Base-by-base conservation (phyloP, 164 flowering plant genomes). In the Liquidambar formosana region DNA sequence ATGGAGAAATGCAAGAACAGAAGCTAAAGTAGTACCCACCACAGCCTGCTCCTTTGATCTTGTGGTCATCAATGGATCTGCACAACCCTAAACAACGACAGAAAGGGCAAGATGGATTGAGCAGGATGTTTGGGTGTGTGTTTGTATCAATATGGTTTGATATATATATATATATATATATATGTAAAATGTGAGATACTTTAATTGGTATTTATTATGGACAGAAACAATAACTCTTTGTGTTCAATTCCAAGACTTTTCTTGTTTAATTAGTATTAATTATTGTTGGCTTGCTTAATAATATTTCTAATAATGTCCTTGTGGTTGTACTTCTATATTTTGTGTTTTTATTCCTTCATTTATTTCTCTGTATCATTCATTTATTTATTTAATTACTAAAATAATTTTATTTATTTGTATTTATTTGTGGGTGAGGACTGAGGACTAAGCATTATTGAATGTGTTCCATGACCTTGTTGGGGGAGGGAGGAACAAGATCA, bases 1-100 rank as follows among this genome's bases (percentile, higher is more conserved):
- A 70, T 73, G 79, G 81, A 80, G 64, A 80, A 78, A 51, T 70
- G 81, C 79, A 80, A 71, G 81, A 75, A 71, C 65, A 75, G 71
- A 65, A 77, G 63, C 79, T 78, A 47, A 76, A 67, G 33, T 26
- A 27, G 51, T 1, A 26, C 18, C 14, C 52, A 23, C 44, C 49
- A 23, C 51, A 46, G 23, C 65, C 73, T 71, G 72, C 66, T 71
- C 67, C 57, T 67, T 72, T 51, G 58, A 67, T 75, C 71, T 60
- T 49, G 67, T 57, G n/a, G 16, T 9, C 6, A 6, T 33, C 6
- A 33, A n/a, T n/a, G n/a, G n/a, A n/a, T n/a, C 41, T 33, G 41
- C 41, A 33, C 2, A 56, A 19, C 65, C n/a, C 57, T 41, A 23
- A 8, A 10, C 44, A 33, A 51, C 18, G 28, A 33, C 18, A 8